phyloP scores from a whole-genome alignment of 108 stramenopile species.

The Phaeodactylum tricornutum region DNA sequence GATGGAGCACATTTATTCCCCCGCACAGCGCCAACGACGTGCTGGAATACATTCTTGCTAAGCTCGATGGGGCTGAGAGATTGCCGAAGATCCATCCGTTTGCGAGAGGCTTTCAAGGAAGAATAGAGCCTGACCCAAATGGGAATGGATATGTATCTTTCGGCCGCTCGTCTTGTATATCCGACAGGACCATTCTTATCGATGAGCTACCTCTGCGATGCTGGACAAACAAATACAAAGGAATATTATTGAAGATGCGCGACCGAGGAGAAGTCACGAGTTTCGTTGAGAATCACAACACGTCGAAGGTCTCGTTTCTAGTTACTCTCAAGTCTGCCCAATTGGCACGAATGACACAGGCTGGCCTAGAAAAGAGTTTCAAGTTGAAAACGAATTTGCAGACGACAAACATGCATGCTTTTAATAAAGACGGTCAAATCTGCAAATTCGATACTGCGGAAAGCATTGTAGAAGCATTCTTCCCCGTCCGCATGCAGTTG shows the following conservation, averaged over 20 bases:
- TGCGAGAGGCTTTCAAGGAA: constrained; percentile 62
- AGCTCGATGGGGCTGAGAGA: constrained; percentile 34
- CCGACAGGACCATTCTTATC: constrained; percentile 45
- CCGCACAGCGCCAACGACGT: constrained; percentile 76
- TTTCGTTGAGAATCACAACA: constrained; percentile 82
- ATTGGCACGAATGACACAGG: constrained; percentile 26
- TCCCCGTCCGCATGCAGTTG: constrained; percentile 57
- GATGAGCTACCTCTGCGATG: constrained; percentile 81
- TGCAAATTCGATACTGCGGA: constrained; percentile 48
- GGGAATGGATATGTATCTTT: constrained; percentile 29
- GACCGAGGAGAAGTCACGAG: constrained; percentile 38
- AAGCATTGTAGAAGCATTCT: constrained; percentile 69
- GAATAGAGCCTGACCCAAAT: constrained; percentile 23
- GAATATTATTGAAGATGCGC: constrained; percentile 48
- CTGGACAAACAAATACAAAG: constrained; percentile 87
- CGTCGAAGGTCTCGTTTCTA: constrained; percentile 63
- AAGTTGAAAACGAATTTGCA: constrained; percentile 45
- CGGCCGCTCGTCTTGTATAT: constrained; percentile 31
- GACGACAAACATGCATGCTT: constrained; percentile 89
- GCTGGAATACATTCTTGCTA: constrained; percentile 57
- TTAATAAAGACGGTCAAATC: constrained; percentile 49
- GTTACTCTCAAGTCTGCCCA: constrained; percentile 44
- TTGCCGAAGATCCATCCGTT: constrained; percentile 44
- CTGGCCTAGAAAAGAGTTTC: constrained; percentile 50
- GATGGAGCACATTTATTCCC: constrained; percentile 88